phyloP scores from a whole-genome alignment of 768 basidiomycete genomes.

The Boletus reticuloceps region DNA sequence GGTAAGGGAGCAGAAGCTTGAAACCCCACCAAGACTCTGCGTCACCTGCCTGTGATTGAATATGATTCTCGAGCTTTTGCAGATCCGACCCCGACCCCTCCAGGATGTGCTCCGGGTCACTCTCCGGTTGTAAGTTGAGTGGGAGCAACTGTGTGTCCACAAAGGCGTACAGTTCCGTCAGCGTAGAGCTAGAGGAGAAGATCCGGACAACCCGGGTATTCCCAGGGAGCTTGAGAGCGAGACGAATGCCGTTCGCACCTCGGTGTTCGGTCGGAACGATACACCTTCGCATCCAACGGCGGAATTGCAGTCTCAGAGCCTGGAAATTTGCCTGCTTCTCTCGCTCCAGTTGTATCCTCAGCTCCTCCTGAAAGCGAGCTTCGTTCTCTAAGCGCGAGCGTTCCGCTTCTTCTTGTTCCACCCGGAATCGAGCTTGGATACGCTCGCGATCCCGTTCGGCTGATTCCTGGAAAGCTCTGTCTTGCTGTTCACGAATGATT shows the following conservation, averaged over 20 bases:
- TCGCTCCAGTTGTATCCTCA: conserved; percentile 37
- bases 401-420: conserved; percentile 38
- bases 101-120: conserved; percentile 45
- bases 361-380: conserved; percentile 30
- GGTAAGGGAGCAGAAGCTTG: conserved; percentile 65
- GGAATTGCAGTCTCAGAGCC: conserved; percentile 48
- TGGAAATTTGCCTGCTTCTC: conserved; percentile 36
- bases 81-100: conserved; percentile 32
- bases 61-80: conserved; percentile 35
- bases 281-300: conserved; percentile 54
- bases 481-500: conserved; percentile 73
- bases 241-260: conserved; percentile 33
- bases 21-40: conserved; percentile 70
- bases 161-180: conserved; percentile 69
- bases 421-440: conserved; percentile 53
- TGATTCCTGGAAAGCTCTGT: conserved; percentile 69
- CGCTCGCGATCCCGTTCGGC: conserved; percentile 66
- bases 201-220: conserved; percentile 57
- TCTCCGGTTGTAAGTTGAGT: conserved; percentile 31
- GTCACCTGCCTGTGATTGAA: conserved; percentile 26
- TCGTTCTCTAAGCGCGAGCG: conserved; percentile 32
- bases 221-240: conserved; percentile 55
- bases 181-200: conserved; percentile 47
- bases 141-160: conserved; percentile 65
- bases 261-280: conserved; percentile 38